These are phyloP conservation scores for Plasmodium vinckei DNA, from an alignment of 169 alveolate species.

Conservation along the genomic window DNA sequence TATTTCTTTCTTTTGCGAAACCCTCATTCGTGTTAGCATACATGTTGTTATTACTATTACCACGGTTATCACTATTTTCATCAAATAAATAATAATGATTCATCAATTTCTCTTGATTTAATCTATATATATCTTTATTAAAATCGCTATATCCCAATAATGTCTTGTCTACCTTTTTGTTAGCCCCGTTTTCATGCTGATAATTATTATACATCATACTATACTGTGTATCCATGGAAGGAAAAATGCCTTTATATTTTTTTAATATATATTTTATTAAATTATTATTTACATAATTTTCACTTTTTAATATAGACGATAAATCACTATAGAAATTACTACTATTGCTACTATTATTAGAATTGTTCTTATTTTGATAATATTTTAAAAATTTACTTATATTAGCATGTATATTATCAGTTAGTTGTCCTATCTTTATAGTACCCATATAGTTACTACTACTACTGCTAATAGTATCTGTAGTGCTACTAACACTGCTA, in stretches of 20 bases:
- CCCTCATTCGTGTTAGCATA: background rate
- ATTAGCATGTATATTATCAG: constrained; percentile 42
- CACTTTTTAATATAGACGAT: constrained; percentile 3
- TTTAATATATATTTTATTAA: constrained; percentile 14
- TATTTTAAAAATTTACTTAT: constrained; percentile 37
- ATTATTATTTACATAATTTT: constrained; percentile 22
- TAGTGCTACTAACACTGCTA: no score
- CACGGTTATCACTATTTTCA: background rate
- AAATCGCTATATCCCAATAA: constrained; percentile 12
- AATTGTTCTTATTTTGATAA: constrained; percentile 15
- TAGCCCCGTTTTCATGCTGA: background rate
- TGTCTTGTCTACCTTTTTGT: background rate
- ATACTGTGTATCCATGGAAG: background rate
- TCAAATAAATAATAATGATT: no score
- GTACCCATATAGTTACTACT: background rate
- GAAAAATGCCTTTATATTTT: constrained; percentile 12
- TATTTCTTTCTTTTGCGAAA: background rate
- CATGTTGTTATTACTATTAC: background rate
- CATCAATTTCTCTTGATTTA: no score
- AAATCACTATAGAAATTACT: background rate
- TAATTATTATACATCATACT: no score
- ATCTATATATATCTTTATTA: constrained; percentile 6
- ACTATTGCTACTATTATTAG: background rate
- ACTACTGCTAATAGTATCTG: background rate
- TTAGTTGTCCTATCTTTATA: background rate